Base-by-base conservation (phyloP, 208 protist genomes). In the Leishmania tarentolae region DNA sequence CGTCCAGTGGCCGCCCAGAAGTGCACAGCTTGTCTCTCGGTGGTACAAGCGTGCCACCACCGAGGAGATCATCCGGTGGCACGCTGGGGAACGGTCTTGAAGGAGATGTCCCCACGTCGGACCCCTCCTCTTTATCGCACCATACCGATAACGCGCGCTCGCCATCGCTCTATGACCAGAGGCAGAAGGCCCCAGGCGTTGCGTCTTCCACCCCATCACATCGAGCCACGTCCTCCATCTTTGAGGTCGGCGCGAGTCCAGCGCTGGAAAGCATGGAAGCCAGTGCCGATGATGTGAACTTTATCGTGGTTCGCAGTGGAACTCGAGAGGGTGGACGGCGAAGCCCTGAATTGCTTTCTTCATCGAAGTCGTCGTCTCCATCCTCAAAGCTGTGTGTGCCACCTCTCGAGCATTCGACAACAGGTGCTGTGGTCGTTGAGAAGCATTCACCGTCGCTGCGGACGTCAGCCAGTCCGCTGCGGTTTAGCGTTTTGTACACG, bases 401-500 rank as follows among this genome's bases (percentile, higher is more conserved):
- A 8, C 71, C 72, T 1, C 70, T 37, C 28, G 76, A 80, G 59
- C 44, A 80, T 47, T 61, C 72, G 4, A 53, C 75, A 15, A 42
- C 50, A 3, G 79, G 75, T 53, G 31, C 46, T 13, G 82, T 76
- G 17, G 50, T 65, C 37, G 73, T 66, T 50, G 73, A 40, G 40
- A 65, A 70, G 65, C 24, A 37, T 17, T 40, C 70, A 35, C 15
- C 37, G 63, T 0, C 17, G 44, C 50, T 6, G 17, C 69, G 21
- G n/a, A 15, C 21, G 24, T 53, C 66, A 37, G 17, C 50, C 47
- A 76, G 21, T 37, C 40, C 84, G 42, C 72, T 75, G 40, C 75
- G 53, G 7, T 88, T 79, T 46, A 37, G 68, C 37, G 53, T 81
- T 3, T 37, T 44, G 8, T 84, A 85, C 81, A 81, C 35, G 7